phyloP scores from a whole-genome alignment of 2,329 filamentous ascomycete genomes.

The Aspergillus ruber region DNA sequence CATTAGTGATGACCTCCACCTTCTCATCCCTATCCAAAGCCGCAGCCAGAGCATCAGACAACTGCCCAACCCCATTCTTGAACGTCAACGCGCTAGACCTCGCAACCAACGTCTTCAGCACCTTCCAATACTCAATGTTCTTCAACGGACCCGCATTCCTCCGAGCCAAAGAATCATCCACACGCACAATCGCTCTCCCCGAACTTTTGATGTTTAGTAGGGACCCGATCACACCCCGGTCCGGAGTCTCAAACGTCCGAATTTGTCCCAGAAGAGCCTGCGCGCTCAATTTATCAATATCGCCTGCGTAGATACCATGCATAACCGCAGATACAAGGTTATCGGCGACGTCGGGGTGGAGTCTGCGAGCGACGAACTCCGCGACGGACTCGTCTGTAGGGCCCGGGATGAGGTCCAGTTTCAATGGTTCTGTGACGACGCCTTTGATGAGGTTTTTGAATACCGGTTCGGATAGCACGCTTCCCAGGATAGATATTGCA shows the following conservation, averaged over 20 bases:
- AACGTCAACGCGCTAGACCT: slow-evolving; percentile 37
- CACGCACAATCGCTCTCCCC: slow-evolving; percentile 7
- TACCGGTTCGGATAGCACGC: slow-evolving; percentile 48
- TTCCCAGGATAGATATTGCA: slow-evolving; percentile 25
- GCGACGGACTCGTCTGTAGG: slow-evolving; percentile 64
- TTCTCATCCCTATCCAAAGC: slow-evolving; percentile 50
- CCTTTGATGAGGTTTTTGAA: slow-evolving; percentile 44
- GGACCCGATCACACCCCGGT: slow-evolving; percentile 13
- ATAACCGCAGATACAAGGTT: slow-evolving; percentile 68
- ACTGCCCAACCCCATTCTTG: slow-evolving; percentile 54
- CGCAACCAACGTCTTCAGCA: slow-evolving; percentile 11
- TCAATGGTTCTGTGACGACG: slow-evolving; percentile 26
- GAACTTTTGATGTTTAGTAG: slow-evolving; percentile 8
- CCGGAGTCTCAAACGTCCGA: slow-evolving; percentile 42
- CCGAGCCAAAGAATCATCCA: slow-evolving; percentile 25
- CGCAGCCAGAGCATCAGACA: slow-evolving; percentile 50
- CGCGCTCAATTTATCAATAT: slow-evolving; percentile 73
- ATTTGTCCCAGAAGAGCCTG: slow-evolving; percentile 53
- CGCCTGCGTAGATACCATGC: slow-evolving; percentile 90
- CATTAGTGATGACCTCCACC: slow-evolving; percentile 51
- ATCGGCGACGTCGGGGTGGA: slow-evolving; percentile 54
- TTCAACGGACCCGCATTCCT: slow-evolving; percentile 9
- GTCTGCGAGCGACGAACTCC: slow-evolving; percentile 54
- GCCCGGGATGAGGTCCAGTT: slow-evolving; percentile 28
- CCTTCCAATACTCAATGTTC: slow-evolving; percentile 9